Conservation (phyloP, 257 asterid species). For the Penstemon davidsonii region DNA sequence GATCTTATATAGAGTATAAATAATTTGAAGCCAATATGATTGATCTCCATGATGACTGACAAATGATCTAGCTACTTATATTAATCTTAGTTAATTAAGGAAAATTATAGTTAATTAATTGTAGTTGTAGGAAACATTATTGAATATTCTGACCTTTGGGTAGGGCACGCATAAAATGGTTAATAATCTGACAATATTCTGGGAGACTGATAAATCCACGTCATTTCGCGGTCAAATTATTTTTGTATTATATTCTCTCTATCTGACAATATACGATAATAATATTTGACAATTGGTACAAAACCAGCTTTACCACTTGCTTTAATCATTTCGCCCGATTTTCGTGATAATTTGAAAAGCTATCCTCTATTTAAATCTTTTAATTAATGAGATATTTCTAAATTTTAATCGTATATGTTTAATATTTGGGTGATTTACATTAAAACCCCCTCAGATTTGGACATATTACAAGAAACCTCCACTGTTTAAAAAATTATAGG, state of each 20-base stretch:
- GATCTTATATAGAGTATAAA: conserved; percentile 27
- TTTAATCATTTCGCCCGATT: conserved; percentile 26
- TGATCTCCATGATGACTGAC: conserved; percentile 36
- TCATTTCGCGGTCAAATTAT: conserved; percentile 34
- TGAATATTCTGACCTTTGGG: neutral
- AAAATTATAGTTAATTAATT: neutral
- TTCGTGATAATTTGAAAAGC: neutral
- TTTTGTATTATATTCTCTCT: conserved; percentile 16
- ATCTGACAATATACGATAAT: conserved; percentile 25
- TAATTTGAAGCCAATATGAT: conserved; percentile 34
- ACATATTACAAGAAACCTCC: no score
- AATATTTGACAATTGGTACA: neutral
- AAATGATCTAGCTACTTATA: conserved; percentile 14
- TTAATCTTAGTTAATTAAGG: conserved; percentile 2
- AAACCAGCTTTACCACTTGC: conserved; percentile 33
- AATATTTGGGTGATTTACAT: no score
- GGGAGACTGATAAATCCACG: conserved; percentile 5
- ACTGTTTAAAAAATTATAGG: no score
- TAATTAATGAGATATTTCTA: no score
- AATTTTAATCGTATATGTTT: no score
- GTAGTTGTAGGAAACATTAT: neutral
- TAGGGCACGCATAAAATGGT: neutral
- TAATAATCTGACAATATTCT: conserved; percentile 17
- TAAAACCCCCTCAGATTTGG: no score
- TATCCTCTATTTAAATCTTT: no score